Conservation (phyloP, 306 rosid genomes). For the Boehmeria nivea region DNA sequence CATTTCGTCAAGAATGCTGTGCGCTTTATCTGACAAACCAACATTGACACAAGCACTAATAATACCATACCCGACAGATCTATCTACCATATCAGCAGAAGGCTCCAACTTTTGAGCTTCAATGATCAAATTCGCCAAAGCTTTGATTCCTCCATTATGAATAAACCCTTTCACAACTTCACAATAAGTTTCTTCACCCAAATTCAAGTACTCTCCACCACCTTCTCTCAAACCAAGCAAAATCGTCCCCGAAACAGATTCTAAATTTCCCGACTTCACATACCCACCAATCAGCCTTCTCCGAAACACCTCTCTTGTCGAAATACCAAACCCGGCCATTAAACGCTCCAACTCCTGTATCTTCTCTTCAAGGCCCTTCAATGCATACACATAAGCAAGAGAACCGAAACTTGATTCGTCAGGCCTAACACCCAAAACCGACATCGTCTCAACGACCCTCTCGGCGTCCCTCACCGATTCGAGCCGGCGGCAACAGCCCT, state of each 20-base stretch:
- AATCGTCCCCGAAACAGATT: constrained; percentile 51
- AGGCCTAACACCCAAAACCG: constrained; percentile 52
- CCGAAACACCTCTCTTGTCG: constrained; percentile 31
- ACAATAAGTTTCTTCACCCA: constrained; percentile 59
- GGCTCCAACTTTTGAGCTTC: constrained; percentile 72
- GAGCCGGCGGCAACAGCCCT: constrained; percentile 69
- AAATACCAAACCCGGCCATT: constrained; percentile 55
- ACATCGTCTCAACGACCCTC: constrained; percentile 61
- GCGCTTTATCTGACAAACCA: constrained; percentile 78
- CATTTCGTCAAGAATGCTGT: constrained; percentile 72
- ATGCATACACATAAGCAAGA: constrained; percentile 82
- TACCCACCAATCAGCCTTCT: constrained; percentile 62
- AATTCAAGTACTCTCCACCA: constrained; percentile 32
- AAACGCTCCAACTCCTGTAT: constrained; percentile 52
- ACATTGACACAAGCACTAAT: constrained; percentile 67
- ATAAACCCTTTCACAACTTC: constrained; percentile 60
- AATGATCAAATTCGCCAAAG: constrained; percentile 57
- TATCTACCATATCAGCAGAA: constrained; percentile 33
- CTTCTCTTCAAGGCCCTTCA: constrained; percentile 61
- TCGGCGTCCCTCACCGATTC: constrained; percentile 68
- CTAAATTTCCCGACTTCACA: constrained; percentile 60
- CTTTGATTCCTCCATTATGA: constrained; percentile 49
- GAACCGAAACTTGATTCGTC: constrained; percentile 69
- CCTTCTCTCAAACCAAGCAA: constrained; percentile 50
- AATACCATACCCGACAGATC: constrained; percentile 66